These are phyloP conservation scores for Phytophthora sp. DNA, from an alignment of 352 stramenopile species.

Conservation along the genomic window DNA sequence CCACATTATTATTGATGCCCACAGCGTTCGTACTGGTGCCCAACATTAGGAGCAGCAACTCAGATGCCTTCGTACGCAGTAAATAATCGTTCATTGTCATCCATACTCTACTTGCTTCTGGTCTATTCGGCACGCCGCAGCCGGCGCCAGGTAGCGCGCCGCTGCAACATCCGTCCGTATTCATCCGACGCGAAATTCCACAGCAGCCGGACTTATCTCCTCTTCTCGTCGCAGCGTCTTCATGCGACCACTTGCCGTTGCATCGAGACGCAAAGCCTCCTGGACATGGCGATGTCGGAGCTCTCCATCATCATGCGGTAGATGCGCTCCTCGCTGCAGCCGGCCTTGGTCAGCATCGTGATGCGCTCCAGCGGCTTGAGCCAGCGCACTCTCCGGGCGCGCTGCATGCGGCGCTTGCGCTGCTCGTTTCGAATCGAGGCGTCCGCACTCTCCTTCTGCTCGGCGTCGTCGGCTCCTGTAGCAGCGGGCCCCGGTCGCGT, in stretches of 20 bases:
- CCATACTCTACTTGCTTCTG: conserved; percentile 22
- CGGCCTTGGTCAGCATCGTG: conserved; percentile 61
- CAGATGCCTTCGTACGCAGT: conserved; percentile 14
- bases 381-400: conserved; percentile 45
- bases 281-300: conserved; percentile 66
- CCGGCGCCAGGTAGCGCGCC: background rate
- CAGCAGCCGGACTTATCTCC: background rate
- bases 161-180: background rate
- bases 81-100: conserved; percentile 35
- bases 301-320: conserved; percentile 68
- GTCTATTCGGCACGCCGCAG: conserved; percentile 8
- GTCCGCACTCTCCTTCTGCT: conserved; percentile 16
- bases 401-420: conserved; percentile 28
- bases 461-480: conserved; percentile 4
- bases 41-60: no score
- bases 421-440: conserved; percentile 8
- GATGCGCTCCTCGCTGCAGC: conserved; percentile 61
- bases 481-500: background rate
- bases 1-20: no score
- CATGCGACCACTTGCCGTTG: conserved; percentile 22
- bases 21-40: no score
- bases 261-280: conserved; percentile 40
- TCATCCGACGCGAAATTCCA: background rate
- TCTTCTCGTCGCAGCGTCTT: background rate
- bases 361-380: conserved; percentile 65